Conservation (phyloP, 2,329 filamentous ascomycete species). For the Neocucurbitaria cava region DNA sequence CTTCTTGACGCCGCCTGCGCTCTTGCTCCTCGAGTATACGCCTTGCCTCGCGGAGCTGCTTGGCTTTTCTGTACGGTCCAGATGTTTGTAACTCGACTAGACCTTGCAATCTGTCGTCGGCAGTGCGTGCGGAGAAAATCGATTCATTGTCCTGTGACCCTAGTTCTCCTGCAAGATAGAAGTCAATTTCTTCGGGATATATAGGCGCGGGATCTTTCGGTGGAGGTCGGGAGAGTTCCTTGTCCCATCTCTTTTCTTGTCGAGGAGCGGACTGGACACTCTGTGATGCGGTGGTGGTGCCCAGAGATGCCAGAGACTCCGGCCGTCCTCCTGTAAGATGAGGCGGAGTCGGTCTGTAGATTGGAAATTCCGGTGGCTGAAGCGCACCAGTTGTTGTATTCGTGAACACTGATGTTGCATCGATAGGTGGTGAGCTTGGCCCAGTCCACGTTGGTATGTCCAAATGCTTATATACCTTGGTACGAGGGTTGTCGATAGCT, state of each 20-base stretch:
- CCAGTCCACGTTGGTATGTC: not conserved
- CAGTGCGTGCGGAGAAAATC: not conserved
- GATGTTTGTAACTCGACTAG: not conserved
- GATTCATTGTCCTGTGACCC: not conserved
- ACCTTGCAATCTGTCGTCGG: not conserved
- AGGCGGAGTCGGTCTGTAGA: not conserved
- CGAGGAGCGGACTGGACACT: not conserved
- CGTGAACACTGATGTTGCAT: not conserved
- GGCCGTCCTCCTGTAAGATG: not conserved
- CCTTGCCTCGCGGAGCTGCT: not conserved
- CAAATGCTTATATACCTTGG: not conserved
- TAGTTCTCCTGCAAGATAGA: not conserved
- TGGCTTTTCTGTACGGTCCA: conserved; percentile 2
- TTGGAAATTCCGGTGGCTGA: not conserved
- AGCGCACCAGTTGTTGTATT: not conserved
- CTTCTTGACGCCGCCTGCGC: not conserved
- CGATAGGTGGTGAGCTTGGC: not conserved
- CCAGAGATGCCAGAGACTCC: not conserved
- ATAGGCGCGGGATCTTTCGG: not conserved
- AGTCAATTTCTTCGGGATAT: not conserved
- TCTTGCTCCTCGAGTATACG: conserved; percentile 1
- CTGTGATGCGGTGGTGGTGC: not conserved
- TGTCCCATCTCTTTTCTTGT: conserved; percentile 5
- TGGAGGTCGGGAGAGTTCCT: not conserved
- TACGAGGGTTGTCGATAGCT: not conserved